Percentiles rank a stretch among this genome's conserved stretches.
Conservation (phyloP, 345 rosid genomes). For the Sisymbrium irio region DNA sequence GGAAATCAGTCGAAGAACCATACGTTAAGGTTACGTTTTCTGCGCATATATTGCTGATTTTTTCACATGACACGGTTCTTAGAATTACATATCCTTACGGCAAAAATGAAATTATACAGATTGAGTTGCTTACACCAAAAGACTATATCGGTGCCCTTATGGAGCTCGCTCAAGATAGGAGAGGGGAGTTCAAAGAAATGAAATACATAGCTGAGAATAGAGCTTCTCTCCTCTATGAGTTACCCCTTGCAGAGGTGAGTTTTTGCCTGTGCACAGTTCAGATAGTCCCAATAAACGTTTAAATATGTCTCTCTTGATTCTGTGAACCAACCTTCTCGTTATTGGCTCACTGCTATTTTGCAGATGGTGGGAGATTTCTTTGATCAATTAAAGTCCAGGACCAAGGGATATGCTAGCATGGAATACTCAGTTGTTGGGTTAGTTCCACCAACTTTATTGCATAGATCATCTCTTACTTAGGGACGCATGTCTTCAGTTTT, state of each 20-base stretch:
- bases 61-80: neutral
- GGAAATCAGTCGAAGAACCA: constrained; percentile 92
- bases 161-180: constrained; percentile 97
- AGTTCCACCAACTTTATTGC: constrained; percentile 20
- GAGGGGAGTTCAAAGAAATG: constrained; percentile 95
- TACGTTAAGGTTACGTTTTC: constrained; percentile 67
- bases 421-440: constrained; percentile 88
- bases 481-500: neutral
- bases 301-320: constrained; percentile 1
- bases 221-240: constrained; percentile 77
- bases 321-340: neutral
- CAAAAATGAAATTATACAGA: constrained; percentile 45
- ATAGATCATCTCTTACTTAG: constrained; percentile 7
- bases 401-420: constrained; percentile 99
- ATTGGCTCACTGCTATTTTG: constrained; percentile 15
- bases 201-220: constrained; percentile 85
- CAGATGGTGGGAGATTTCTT: constrained; percentile 99
- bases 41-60: neutral
- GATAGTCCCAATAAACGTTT: constrained; percentile 4
- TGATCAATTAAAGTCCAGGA: constrained; percentile 91
- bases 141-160: constrained; percentile 90
- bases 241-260: constrained; percentile 92
- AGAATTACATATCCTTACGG: constrained; percentile 10
- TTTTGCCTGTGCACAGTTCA: constrained; percentile 14
- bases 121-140: constrained; percentile 96